These are phyloP conservation scores for Aspergillus quadrilineatus DNA, from an alignment of 2,329 filamentous ascomycete species.

Conservation along the genomic window DNA sequence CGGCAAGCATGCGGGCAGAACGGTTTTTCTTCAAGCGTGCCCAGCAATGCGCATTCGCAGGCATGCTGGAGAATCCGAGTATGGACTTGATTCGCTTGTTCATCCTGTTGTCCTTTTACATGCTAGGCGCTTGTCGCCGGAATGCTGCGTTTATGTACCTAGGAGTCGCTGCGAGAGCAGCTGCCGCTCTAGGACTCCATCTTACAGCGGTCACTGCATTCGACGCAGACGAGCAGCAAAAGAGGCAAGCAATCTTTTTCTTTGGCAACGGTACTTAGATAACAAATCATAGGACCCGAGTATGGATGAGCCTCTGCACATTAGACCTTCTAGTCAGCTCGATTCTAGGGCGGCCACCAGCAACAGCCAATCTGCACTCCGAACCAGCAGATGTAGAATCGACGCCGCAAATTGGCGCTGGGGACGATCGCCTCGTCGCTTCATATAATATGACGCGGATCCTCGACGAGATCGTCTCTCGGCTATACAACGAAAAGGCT, in stretches of 20 bases:
- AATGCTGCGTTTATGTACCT: slow-evolving; percentile 65
- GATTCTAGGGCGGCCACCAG: slow-evolving; percentile 48
- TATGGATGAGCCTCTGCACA: slow-evolving; percentile 50
- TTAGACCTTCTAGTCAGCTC: slow-evolving; percentile 51
- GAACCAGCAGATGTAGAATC: slow-evolving; percentile 24
- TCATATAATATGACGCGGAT: slow-evolving; percentile 47
- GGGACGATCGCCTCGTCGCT: slow-evolving; percentile 38
- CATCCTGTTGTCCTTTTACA: slow-evolving; percentile 59
- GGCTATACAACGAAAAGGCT: slow-evolving; percentile 42
- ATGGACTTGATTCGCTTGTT: slow-evolving; percentile 55
- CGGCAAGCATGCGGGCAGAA: slow-evolving; percentile 31
- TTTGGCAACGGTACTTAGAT: not conserved
- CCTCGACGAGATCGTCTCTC: slow-evolving; percentile 47
- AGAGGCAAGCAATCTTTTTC: slow-evolving; percentile 16
- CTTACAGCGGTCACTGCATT: slow-evolving; percentile 35
- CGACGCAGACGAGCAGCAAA: slow-evolving; percentile 18
- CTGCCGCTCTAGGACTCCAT: slow-evolving; percentile 58
- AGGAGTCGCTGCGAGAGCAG: slow-evolving; percentile 58
- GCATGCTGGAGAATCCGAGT: slow-evolving; percentile 56
- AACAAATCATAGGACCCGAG: slow-evolving; percentile 34
- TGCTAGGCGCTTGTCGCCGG: slow-evolving; percentile 58
- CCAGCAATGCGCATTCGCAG: slow-evolving; percentile 50
- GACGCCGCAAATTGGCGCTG: slow-evolving; percentile 23
- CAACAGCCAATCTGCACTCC: slow-evolving; percentile 28
- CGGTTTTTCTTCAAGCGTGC: slow-evolving; percentile 50